Evolutionary conservation across 345 rosid species (phyloP).

Genomic region (Eucalyptus globulus): DNA sequence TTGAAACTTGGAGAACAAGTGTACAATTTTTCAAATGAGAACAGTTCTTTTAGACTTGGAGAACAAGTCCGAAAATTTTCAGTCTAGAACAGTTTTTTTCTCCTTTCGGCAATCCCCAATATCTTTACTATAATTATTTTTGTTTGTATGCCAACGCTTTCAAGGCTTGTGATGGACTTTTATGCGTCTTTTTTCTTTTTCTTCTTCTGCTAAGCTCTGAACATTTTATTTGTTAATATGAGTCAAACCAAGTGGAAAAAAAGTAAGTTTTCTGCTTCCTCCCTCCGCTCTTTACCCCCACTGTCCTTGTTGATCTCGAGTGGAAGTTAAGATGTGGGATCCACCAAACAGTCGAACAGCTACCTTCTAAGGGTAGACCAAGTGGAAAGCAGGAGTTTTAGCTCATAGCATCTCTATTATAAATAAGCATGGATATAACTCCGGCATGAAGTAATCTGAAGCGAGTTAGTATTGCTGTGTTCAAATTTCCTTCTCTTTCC

Average conservation of each 20-base stretch:
- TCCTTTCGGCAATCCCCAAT: neutral
- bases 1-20: neutral
- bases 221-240: neutral
- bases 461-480: neutral
- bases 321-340: neutral
- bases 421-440: neutral
- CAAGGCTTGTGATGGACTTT: neutral
- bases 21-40: neutral
- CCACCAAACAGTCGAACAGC: neutral
- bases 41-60: neutral
- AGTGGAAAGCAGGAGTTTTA: neutral
- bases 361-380: neutral
- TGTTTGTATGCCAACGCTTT: neutral
- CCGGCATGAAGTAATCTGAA: neutral
- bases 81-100: neutral
- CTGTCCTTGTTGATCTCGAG: neutral
- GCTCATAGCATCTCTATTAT: neutral
- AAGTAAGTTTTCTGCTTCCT: neutral
- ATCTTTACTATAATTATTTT: neutral
- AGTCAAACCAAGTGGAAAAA: neutral
- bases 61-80: neutral
- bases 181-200: neutral
- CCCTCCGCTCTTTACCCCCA: neutral
- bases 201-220: neutral
- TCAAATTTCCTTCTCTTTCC: neutral